Conservation (phyloP, 1,139 yeast genomes). For the Diutina ranongensis region DNA sequence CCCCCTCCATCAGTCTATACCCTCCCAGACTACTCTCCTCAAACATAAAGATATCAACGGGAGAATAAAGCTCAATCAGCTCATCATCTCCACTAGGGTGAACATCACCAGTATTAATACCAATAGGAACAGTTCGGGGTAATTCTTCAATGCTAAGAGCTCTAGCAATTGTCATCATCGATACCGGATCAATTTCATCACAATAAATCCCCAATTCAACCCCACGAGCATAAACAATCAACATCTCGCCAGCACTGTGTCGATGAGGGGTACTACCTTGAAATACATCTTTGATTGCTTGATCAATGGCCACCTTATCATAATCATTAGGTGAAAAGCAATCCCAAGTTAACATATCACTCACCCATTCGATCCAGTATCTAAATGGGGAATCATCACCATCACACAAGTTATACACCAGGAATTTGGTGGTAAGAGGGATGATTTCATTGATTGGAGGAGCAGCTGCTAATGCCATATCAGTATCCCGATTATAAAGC, state of each 20-base stretch:
- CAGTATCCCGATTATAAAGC: background rate
- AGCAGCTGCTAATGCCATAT: conserved; percentile 3
- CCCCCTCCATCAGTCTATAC: no score
- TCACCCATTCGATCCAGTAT: background rate
- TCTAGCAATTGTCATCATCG: background rate
- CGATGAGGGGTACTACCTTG: background rate
- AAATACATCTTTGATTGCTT: background rate
- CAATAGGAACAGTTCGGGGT: no score
- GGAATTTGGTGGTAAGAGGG: background rate
- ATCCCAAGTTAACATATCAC: background rate
- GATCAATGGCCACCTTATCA: background rate
- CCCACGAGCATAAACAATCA: background rate
- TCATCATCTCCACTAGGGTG: no score
- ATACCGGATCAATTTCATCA: background rate
- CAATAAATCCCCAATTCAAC: background rate
- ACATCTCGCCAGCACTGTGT: background rate
- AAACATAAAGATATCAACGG: no score
- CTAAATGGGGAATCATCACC: background rate
- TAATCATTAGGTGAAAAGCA: background rate
- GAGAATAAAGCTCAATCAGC: no score
- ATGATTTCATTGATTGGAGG: background rate
- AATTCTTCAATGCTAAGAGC: background rate
- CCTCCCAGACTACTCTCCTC: no score
- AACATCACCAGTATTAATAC: no score
- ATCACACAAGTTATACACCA: conserved; percentile 1